phyloP scores from a whole-genome alignment of 2,329 filamentous ascomycete genomes.

The Cladorrhinum sp. region DNA sequence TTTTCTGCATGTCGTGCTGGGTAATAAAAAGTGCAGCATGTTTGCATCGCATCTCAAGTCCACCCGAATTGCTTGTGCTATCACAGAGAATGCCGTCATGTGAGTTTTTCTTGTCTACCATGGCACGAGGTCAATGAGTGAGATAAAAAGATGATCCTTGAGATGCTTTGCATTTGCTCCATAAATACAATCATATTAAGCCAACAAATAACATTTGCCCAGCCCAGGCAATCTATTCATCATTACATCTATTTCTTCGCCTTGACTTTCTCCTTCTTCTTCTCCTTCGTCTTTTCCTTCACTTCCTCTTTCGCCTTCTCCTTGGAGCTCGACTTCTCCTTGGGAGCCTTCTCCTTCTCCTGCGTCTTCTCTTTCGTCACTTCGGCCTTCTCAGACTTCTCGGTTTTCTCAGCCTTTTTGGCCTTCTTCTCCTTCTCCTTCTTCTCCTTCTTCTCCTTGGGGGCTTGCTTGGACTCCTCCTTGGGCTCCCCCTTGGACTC shows the following conservation, averaged over 20 bases:
- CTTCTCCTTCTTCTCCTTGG: conserved; percentile 3
- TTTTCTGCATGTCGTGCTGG: background rate
- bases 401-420: conserved; percentile 30
- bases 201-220: background rate
- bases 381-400: conserved; percentile 13
- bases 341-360: conserved; percentile 13
- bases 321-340: conserved; percentile 3
- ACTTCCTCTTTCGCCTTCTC: conserved; percentile 6
- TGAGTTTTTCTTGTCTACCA: too few species aligned
- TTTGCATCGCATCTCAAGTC: too few species aligned
- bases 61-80: background rate
- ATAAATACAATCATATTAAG: background rate
- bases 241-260: conserved; percentile 15
- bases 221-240: conserved; percentile 9
- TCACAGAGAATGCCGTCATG: too few species aligned
- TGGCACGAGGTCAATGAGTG: too few species aligned
- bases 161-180: background rate
- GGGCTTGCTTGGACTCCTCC: conserved; percentile 7
- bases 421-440: conserved; percentile 2
- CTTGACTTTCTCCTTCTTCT: conserved; percentile 20
- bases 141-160: too few species aligned
- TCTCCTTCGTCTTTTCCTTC: conserved; percentile 17
- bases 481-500: conserved; percentile 15
- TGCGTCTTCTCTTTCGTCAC: conserved; percentile 16
- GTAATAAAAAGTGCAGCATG: too few species aligned